These are phyloP conservation scores for Monotropa hypopitys DNA, from an alignment of 179 eudicot species.

Conservation along the genomic window DNA sequence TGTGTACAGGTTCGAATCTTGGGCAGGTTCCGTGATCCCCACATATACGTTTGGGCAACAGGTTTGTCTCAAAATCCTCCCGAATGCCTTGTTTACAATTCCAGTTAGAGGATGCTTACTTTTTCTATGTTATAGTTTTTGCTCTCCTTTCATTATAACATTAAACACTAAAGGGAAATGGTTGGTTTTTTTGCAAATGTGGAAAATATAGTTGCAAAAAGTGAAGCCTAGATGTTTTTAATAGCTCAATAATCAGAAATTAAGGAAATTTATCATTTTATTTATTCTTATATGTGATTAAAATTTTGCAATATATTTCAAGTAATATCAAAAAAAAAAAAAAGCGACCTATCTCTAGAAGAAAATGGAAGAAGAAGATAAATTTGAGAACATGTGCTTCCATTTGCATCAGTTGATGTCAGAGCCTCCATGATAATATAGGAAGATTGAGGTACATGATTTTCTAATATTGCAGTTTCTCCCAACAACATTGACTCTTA, in stretches of 20 bases:
- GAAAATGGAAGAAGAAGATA: background rate
- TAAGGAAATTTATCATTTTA: background rate
- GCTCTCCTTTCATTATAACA: background rate
- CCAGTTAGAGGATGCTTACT: background rate
- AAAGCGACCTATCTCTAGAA: background rate
- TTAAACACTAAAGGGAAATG: background rate
- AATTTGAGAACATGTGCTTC: background rate
- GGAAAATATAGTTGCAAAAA: background rate
- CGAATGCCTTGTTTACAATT: background rate
- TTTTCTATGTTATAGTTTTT: background rate
- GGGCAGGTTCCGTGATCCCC: conserved; percentile 91
- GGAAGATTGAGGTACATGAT: background rate
- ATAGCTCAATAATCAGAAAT: background rate
- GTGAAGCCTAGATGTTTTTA: background rate
- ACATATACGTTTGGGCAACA: conserved; percentile 71
- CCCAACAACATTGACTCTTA: conserved; percentile 70
- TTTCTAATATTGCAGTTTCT: conserved; percentile 41
- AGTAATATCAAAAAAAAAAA: background rate
- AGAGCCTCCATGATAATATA: background rate
- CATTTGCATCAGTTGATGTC: background rate
- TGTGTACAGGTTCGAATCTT: conserved; percentile 69
- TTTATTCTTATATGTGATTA: background rate
- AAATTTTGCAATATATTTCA: background rate
- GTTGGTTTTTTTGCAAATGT: background rate
- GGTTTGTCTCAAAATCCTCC: conserved; percentile 28